Evolutionary conservation across 495 filamentous ascomycete genomes (phyloP), one percentile per base, ranked within the genome.

Genomic region (Coniosporium apollinis): DNA sequence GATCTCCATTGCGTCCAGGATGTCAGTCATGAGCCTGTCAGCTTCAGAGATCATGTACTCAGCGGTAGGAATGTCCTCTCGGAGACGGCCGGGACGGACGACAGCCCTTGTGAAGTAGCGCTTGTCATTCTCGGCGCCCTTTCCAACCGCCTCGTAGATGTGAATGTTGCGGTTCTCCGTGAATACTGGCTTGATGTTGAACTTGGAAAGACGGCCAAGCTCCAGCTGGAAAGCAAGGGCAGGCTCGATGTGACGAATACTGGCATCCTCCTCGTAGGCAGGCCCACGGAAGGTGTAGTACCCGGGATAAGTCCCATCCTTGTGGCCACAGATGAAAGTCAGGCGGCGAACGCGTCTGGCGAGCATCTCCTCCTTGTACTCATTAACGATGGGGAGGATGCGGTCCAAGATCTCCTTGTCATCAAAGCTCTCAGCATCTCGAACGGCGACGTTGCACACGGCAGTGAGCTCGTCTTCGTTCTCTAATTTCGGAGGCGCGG

Each of bases 101-200:
- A 93, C 79, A 33, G 87, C 85, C 52, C 89, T 82, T 30, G 91
- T 84, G 57, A 97, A 97, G 69, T 94, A 97, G 36, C 89, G 75
- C 73, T 92, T 93, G 57, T 96, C 91, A 25, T 76, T 84, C 56
- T 94, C 85, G 17, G 83, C 76, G 21, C 76, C 80, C 64, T 94
- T 96, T 44, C 91, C 89, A 48, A 91, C 64, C 28, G 82, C 89
- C 62, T 96, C 85, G 60, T 96, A 97, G 33, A 97, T 84, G 60
- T 96, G 91, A 41, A 97, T 94, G 62, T 91, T 94, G 42, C 87
- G 76, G 63, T 97, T 97, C 58, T 96, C 87, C 0, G 91, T 96
- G 66, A 97, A 97, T 28, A 96, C 82, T 1, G 89, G 86, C 60
- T 83, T 89, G 62, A 96, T 87, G 57, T 79, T 76, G 74, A 97